Evolutionary conservation across 2,329 filamentous ascomycete genomes (phyloP).

Genomic region (Pyricularia sp.): DNA sequence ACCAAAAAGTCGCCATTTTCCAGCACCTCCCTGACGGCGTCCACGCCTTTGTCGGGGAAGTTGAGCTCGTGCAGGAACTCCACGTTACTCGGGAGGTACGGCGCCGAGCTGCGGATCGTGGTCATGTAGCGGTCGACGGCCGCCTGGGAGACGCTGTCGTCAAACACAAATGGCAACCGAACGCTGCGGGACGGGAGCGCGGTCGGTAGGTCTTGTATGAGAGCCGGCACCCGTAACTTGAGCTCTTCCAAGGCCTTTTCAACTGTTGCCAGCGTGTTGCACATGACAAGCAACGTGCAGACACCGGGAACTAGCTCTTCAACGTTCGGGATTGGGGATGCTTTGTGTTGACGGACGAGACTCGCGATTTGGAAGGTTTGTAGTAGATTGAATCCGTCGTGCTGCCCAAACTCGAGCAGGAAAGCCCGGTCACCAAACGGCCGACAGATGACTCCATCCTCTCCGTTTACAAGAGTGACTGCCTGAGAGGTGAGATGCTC

Average conservation of each 20-base stretch:
- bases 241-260: not conserved
- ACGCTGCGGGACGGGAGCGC: slow-evolving; percentile 15
- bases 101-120: slow-evolving; percentile 50
- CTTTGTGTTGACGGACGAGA: slow-evolving; percentile 1
- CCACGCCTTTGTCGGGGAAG: slow-evolving; percentile 17
- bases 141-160: slow-evolving; percentile 29
- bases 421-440: slow-evolving; percentile 24
- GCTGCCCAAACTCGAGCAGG: slow-evolving; percentile 22
- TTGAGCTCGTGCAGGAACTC: slow-evolving; percentile 35
- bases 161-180: slow-evolving; percentile 26
- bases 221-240: not conserved
- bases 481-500: not conserved
- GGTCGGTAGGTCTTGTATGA: slow-evolving; percentile 13
- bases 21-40: slow-evolving; percentile 11
- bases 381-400: slow-evolving; percentile 19
- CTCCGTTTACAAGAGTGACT: not conserved
- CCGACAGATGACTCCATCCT: slow-evolving; percentile 12
- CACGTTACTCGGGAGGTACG: slow-evolving; percentile 54
- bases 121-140: slow-evolving; percentile 52
- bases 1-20: slow-evolving; percentile 25
- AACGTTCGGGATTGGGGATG: slow-evolving; percentile 17
- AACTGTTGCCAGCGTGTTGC: slow-evolving; percentile 13
- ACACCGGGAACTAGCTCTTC: slow-evolving; percentile 24
- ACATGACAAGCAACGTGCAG: slow-evolving; percentile 22
- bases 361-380: slow-evolving; percentile 24